Conservation (phyloP, 169 alveolate species). For the Theileria orientalis region DNA sequence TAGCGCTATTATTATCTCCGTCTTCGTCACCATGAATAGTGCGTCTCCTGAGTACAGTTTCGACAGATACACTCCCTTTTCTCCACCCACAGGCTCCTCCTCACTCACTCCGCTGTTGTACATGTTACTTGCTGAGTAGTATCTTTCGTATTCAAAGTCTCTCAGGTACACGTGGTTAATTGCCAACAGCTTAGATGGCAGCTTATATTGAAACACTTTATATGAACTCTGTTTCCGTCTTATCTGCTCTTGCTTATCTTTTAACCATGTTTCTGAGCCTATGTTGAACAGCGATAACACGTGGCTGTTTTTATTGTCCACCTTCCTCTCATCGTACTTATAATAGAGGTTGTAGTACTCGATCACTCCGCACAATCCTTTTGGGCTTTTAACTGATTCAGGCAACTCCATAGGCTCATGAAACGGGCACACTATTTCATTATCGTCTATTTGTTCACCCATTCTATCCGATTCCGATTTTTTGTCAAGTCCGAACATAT, state of each 20-base stretch:
- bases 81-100: too few relatives aligned
- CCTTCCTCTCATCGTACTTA: neutral
- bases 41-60: slow-evolving; percentile 49
- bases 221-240: too few relatives aligned
- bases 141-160: slow-evolving; percentile 52
- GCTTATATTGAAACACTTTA: slow-evolving; percentile 28
- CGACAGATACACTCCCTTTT: slow-evolving; percentile 13
- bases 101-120: neutral
- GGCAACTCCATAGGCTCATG: slow-evolving; percentile 41
- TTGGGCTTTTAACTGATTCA: slow-evolving; percentile 4
- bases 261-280: neutral
- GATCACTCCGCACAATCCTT: slow-evolving; percentile 1
- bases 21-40: slow-evolving; percentile 36
- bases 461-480: neutral
- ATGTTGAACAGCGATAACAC: slow-evolving; percentile 33
- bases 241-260: neutral
- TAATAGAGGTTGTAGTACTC: slow-evolving; percentile 12
- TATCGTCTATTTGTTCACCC: neutral
- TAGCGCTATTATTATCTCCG: slow-evolving; percentile 43
- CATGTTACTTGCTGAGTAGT: neutral
- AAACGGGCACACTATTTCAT: slow-evolving; percentile 52
- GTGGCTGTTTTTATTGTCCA: slow-evolving; percentile 1
- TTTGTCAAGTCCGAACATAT: neutral
- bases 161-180: slow-evolving; percentile 22
- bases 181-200: slow-evolving; percentile 38